Conservation (phyloP, 768 basidiomycete species). For the Rhizopogon roseolus region DNA sequence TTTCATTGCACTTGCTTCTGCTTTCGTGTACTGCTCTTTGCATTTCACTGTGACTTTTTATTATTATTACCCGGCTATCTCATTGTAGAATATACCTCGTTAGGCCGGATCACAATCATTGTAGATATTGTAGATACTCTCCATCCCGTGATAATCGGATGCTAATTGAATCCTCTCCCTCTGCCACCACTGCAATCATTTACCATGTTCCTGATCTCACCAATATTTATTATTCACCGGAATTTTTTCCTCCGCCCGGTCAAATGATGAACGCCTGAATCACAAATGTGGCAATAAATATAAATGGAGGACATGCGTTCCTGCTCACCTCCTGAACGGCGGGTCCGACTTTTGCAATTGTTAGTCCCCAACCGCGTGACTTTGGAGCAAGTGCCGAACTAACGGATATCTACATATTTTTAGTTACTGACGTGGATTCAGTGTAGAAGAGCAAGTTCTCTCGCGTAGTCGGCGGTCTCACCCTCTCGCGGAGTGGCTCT, state of each 20-base stretch:
- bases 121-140: neutral
- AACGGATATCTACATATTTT: too few species aligned
- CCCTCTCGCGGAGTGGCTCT: neutral
- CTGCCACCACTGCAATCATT: too few species aligned
- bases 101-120: neutral
- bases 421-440: too few species aligned
- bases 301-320: neutral
- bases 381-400: too few species aligned
- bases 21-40: neutral
- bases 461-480: too few species aligned
- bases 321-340: neutral
- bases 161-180: neutral
- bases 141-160: neutral
- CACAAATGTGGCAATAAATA: neutral
- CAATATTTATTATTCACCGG: neutral
- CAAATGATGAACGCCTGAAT: neutral
- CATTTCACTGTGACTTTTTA: constrained; percentile 3
- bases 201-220: too few species aligned
- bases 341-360: neutral
- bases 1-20: neutral
- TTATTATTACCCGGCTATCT: neutral
- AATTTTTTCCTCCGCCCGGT: neutral
- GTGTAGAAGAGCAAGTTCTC: too few species aligned
- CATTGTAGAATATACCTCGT: constrained; percentile 1
- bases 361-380: too few species aligned